phyloP scores from a whole-genome alignment of 768 basidiomycete species.

The Cyclocybe cylindracea region DNA sequence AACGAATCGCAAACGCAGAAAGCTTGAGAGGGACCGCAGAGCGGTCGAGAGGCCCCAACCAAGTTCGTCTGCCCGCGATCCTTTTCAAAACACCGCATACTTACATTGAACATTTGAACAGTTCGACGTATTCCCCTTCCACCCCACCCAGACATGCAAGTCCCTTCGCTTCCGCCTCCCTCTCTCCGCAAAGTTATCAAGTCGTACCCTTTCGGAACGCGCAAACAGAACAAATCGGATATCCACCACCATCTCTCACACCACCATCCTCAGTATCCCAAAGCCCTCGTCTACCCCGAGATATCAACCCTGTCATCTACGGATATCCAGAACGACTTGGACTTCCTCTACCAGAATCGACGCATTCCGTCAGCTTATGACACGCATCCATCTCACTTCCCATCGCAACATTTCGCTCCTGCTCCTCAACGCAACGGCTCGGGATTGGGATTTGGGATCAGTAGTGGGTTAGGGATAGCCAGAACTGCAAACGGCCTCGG shows the following conservation, averaged over 20 bases:
- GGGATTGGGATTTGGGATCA: background rate
- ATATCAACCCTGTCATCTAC: constrained; percentile 44
- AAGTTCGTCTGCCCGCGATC: constrained; percentile 42
- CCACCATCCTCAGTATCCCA: constrained; percentile 20
- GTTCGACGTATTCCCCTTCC: constrained; percentile 64
- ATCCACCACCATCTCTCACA: constrained; percentile 18
- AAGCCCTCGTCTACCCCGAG: constrained; percentile 43
- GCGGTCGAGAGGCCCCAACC: constrained; percentile 75
- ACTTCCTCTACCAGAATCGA: constrained; percentile 52
- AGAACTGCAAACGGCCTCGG: constrained; percentile 4
- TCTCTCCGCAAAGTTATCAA: constrained; percentile 70
- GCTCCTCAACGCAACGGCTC: constrained; percentile 7
- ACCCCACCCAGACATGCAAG: constrained; percentile 36
- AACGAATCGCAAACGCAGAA: constrained; percentile 81
- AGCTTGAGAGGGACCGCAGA: constrained; percentile 84
- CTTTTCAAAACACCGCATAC: background rate
- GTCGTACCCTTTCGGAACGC: constrained; percentile 48
- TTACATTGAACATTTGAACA: constrained; percentile 1
- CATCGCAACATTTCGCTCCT: constrained; percentile 6
- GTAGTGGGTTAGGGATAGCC: constrained; percentile 9
- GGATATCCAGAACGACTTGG: constrained; percentile 56
- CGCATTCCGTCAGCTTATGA: constrained; percentile 14
- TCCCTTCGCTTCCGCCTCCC: constrained; percentile 50
- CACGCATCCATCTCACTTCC: constrained; percentile 12
- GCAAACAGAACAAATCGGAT: constrained; percentile 26